phyloP scores from a whole-genome alignment of 768 basidiomycete species.

The Hygrocybe coccinea region DNA sequence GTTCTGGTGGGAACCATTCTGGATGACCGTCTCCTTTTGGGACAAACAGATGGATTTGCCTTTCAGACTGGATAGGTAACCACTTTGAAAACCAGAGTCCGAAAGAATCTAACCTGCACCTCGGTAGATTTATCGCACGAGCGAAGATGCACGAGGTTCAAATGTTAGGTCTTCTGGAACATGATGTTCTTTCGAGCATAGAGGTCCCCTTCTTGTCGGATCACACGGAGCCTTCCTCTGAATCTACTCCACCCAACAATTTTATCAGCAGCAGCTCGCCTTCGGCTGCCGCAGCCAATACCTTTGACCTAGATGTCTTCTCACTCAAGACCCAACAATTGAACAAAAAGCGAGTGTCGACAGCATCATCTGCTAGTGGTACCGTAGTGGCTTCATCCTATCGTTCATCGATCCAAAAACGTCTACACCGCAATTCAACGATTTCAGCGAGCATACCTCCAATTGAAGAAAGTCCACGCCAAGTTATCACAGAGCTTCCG shows the following conservation, averaged over 20 bases:
- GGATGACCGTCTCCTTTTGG: slow-evolving; percentile 80
- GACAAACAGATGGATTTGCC: slow-evolving; percentile 84
- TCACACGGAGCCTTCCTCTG: slow-evolving; percentile 23
- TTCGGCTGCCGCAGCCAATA: slow-evolving; percentile 57
- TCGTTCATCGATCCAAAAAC: slow-evolving; percentile 39
- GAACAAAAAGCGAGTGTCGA: slow-evolving; percentile 33
- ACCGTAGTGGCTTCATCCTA: slow-evolving; percentile 34
- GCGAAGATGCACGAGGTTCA: slow-evolving; percentile 98
- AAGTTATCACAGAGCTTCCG: slow-evolving; percentile 47
- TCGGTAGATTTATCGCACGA: slow-evolving; percentile 76
- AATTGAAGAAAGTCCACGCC: slow-evolving; percentile 69
- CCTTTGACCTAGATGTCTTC: slow-evolving; percentile 72
- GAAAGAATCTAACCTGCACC: background rate
- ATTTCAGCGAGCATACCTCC: slow-evolving; percentile 44
- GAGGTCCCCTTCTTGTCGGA: slow-evolving; percentile 75
- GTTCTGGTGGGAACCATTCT: slow-evolving; percentile 91
- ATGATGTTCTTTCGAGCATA: slow-evolving; percentile 85
- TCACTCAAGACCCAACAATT: slow-evolving; percentile 39
- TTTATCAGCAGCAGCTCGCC: slow-evolving; percentile 32
- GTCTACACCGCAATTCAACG: slow-evolving; percentile 49
- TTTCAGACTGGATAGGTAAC: slow-evolving; percentile 69
- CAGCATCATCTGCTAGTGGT: slow-evolving; percentile 38
- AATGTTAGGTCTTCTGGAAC: slow-evolving; percentile 87
- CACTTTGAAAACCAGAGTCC: background rate
- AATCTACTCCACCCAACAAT: slow-evolving; percentile 28